Conservation (phyloP, 805 yeast species). For the Hermanozyma aechmeae region DNA sequence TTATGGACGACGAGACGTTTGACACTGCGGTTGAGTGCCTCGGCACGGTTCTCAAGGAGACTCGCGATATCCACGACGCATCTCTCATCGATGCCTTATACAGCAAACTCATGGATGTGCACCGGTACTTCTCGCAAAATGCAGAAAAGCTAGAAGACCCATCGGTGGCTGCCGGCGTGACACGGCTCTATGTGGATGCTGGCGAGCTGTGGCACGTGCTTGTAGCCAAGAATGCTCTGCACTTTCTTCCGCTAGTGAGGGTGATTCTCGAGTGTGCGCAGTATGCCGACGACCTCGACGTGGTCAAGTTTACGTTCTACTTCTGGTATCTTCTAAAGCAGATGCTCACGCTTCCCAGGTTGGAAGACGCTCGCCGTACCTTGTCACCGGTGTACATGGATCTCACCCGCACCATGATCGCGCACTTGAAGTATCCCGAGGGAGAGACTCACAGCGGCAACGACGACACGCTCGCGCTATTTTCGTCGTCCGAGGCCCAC, state of each 20-base stretch:
- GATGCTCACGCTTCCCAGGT: slow-evolving; percentile 52
- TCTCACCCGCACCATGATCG: slow-evolving; percentile 51
- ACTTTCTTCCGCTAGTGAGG: slow-evolving; percentile 65
- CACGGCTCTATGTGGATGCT: slow-evolving; percentile 80
- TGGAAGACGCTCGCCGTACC: slow-evolving; percentile 39
- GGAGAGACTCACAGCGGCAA: slow-evolving; percentile 11
- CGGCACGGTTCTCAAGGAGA: slow-evolving; percentile 72
- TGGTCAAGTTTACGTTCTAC: slow-evolving; percentile 82
- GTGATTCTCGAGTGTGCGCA: slow-evolving; percentile 63
- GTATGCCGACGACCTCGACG: slow-evolving; percentile 75
- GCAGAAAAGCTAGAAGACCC: slow-evolving; percentile 43
- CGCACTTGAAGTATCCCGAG: slow-evolving; percentile 68
- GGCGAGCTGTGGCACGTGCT: slow-evolving; percentile 94
- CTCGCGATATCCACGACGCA: slow-evolving; percentile 62
- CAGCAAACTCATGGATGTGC: slow-evolving; percentile 56
- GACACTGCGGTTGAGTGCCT: slow-evolving; percentile 84
- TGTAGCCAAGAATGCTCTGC: slow-evolving; percentile 61
- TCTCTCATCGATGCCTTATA: slow-evolving; percentile 58
- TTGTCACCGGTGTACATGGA: slow-evolving; percentile 48
- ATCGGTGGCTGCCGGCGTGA: slow-evolving; percentile 58
- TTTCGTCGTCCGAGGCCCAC: slow-evolving; percentile 66
- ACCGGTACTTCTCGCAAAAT: slow-evolving; percentile 26
- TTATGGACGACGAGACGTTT: slow-evolving; percentile 59
- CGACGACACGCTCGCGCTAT: slow-evolving; percentile 38
- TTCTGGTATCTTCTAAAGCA: slow-evolving; percentile 86